Conservation (phyloP, 805 yeast species). For the Saccharomyces mikatae region DNA sequence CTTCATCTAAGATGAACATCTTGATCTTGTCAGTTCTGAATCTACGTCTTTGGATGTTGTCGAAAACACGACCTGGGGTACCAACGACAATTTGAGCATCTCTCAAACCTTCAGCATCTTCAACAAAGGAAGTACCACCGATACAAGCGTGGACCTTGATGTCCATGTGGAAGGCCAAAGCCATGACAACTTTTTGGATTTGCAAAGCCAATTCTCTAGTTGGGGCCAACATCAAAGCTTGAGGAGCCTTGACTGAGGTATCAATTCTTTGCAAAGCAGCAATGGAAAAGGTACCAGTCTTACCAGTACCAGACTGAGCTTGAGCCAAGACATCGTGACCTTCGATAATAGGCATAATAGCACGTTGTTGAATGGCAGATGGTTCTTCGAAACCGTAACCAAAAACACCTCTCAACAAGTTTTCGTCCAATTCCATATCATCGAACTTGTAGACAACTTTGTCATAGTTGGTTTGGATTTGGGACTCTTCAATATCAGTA, state of each 20-base stretch:
- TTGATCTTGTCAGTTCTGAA: slow-evolving; percentile 71
- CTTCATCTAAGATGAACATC: slow-evolving; percentile 92
- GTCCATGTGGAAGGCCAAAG: slow-evolving; percentile 80
- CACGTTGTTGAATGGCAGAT: slow-evolving; percentile 92
- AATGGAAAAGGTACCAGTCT: slow-evolving; percentile 94
- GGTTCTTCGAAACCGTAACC: slow-evolving; percentile 91
- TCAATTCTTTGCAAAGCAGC: slow-evolving; percentile 66
- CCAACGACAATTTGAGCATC: slow-evolving; percentile 86
- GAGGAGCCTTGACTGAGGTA: slow-evolving; percentile 58
- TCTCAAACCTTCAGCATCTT: slow-evolving; percentile 71
- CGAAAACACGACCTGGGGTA: slow-evolving; percentile 94
- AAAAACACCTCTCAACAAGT: slow-evolving; percentile 51
- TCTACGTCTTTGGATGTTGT: slow-evolving; percentile 82
- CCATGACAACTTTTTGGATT: slow-evolving; percentile 82
- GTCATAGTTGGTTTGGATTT: slow-evolving; percentile 89
- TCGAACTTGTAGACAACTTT: slow-evolving; percentile 68
- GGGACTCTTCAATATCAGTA: slow-evolving; percentile 66
- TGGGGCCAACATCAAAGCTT: slow-evolving; percentile 88
- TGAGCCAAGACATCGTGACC: slow-evolving; percentile 94
- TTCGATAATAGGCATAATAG: slow-evolving; percentile 82
- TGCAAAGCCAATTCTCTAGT: slow-evolving; percentile 93
- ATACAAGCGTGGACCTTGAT: slow-evolving; percentile 88
- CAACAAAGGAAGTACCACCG: slow-evolving; percentile 85
- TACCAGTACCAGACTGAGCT: slow-evolving; percentile 97
- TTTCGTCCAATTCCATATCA: slow-evolving; percentile 63